Base-by-base conservation (phyloP, 2,329 filamentous ascomycete species). In the Chaetomium olivaceum region DNA sequence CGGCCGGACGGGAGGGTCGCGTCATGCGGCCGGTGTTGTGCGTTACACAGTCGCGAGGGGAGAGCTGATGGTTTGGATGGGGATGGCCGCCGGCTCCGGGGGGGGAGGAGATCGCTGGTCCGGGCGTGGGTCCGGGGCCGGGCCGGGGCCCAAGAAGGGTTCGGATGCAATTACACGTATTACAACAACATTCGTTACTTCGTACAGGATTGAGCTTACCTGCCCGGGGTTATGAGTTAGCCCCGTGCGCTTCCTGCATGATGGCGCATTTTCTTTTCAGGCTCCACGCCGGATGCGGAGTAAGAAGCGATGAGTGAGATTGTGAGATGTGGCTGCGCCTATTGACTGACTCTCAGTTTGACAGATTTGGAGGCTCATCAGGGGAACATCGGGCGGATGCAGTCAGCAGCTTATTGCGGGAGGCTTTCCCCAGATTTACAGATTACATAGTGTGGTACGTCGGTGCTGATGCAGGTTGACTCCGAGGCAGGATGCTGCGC, bases 1-100 rank as follows among this genome's bases (percentile, higher is more conserved):
- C 21, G 56, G 31, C 56, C 56, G 36, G 16, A 27, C 51, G 60
- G 52, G 60, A 62, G 52, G 60, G 60, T 25, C 60, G 27, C 25
- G 29, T 57, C 33, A 50, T 57, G 58, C 29, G 46, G 58, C n/a
- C 36, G 39, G 16, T 58, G 25, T 48, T 58, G 36, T 46, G 25
- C 12, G 6, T 14, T 27, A 27, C 23, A 52, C 25, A 23, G 51
- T 12, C 25, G 51, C 25, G 51, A 27, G 14, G 25, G 4, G 14
- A 31, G 27, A 1, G 25, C 6, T n/a, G 16, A 14, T 27, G 23
- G 9, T 11, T 58, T n/a, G 54, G 54, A 56, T 58, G 36, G 27
- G 5, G 12, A 36, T 23, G 23, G 56, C 4, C 9, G 56, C 4
- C 9, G 57, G 25, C 31, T 19, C 7, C 25, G 57, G 25, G 27